Evolutionary conservation across 2,329 filamentous ascomycete species (phyloP).

Genomic region (Diaporthe eres): DNA sequence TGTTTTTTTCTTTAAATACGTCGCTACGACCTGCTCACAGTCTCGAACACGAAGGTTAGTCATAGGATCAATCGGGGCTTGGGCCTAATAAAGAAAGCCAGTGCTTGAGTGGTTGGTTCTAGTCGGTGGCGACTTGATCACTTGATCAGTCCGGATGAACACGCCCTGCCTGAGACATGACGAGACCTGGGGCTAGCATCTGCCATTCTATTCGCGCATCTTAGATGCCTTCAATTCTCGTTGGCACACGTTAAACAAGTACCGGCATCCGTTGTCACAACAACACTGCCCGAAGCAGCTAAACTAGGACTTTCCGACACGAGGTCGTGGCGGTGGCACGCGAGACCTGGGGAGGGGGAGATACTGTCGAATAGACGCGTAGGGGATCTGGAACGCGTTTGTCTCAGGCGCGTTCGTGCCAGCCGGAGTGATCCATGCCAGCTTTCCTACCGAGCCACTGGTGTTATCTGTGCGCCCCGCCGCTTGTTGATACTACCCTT

Average conservation of each 20-base stretch:
- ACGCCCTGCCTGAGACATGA: neutral
- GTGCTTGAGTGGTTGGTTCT: neutral
- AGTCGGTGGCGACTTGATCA: neutral
- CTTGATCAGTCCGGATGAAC: neutral
- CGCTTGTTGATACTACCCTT: neutral
- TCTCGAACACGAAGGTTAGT: too few species aligned
- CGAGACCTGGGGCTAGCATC: neutral
- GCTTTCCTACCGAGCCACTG: neutral
- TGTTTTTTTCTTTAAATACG: too few species aligned
- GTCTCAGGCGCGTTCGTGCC: constrained; percentile 26
- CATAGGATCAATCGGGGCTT: neutral
- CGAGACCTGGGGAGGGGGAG: neutral
- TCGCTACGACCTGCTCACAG: neutral
- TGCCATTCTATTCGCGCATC: neutral
- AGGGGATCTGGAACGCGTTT: constrained; percentile 12
- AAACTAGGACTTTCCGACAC: neutral
- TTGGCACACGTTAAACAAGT: neutral
- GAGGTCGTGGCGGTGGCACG: constrained; percentile 22
- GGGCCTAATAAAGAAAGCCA: neutral
- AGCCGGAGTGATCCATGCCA: constrained; percentile 13
- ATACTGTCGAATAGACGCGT: constrained; percentile 23
- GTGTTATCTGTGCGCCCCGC: constrained; percentile 4
- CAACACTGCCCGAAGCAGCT: neutral
- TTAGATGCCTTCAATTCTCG: neutral
- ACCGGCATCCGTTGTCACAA: neutral